Base-by-base conservation (phyloP, 2,329 filamentous ascomycete species). In the Scedosporium aurantiacum region DNA sequence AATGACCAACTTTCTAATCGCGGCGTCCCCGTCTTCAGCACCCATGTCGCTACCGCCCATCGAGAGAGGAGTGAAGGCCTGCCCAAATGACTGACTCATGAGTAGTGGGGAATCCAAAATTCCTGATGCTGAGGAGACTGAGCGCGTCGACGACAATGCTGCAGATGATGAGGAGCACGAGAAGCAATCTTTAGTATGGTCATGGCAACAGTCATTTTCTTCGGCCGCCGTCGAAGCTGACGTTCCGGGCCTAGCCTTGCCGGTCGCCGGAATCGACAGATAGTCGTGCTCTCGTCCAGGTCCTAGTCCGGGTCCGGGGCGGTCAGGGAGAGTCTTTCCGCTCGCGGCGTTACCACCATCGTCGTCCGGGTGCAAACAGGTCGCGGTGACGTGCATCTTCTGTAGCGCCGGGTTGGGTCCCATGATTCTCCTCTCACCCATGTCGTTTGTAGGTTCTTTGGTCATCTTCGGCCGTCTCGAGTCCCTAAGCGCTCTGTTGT, bases 91-190 rank as follows among this genome's bases (percentile, higher is more conserved):
- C 16, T 60, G 58, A 18, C 58, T 52, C 23, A 52, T 23, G 45
- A 52, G 16, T 14, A 27, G 18, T 23, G 54, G 23, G 25, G 58
- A 60, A 47, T 52, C 47, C n/a, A 47, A 60, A 16, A 55, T 21
- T 18, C 58, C 47, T 21, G 58, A 60, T 5, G 58, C 58, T n/a
- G 47, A 60, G 8, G 56, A 60, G 25, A 43, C 28, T 8, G 58
- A 60, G n/a, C 58, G 47, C 7, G 55, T 41, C 37, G 56, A 58
- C 16, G 58, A 60, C 14, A 60, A 25, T 6, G 58, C 28, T 7
- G 58, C 58, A 7, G 58, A 60, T 5, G 58, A 47, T 32, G 45
- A 60, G 3, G 47, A 60, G 58, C 47, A 60, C 16, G 47, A 60
- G 25, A 60, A 60, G 43, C 16, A 25, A 37, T 60, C 58, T 25